Conservation (phyloP, 768 basidiomycete genomes). For the Pleurotus tuoliensis region DNA sequence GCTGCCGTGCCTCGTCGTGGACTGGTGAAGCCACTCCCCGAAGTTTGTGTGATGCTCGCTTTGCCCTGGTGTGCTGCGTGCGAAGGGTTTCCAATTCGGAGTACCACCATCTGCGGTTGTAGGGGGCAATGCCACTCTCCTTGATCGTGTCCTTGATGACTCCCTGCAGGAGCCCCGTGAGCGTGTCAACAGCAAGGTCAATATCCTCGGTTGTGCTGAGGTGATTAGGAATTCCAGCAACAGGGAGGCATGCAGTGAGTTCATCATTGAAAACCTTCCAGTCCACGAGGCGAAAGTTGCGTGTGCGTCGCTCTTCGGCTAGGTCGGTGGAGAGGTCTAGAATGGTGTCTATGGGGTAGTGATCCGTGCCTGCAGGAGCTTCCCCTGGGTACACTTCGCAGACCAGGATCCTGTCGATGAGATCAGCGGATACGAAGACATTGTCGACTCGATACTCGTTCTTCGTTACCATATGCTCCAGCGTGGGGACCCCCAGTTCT, state of each 20-base stretch:
- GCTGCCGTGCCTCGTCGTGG: neutral
- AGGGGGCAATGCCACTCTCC: neutral
- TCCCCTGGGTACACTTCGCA: neutral
- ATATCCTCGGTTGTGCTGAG: neutral
- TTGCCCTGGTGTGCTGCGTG: neutral
- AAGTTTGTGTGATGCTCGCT: neutral
- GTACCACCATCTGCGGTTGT: neutral
- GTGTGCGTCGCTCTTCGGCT: no score
- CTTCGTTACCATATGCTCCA: constrained; percentile 1
- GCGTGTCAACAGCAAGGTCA: neutral
- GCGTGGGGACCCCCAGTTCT: neutral
- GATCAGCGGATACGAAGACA: neutral
- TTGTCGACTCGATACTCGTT: no score
- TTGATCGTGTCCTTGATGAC: neutral
- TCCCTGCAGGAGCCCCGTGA: neutral
- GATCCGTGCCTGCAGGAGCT: neutral
- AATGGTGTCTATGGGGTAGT: neutral
- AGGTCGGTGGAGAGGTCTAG: no score
- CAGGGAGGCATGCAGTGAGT: no score
- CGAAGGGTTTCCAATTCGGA: neutral
- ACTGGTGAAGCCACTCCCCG: neutral
- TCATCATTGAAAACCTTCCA: no score
- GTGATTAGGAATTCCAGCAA: neutral
- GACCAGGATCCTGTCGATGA: constrained; percentile 12
- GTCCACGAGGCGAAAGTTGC: no score